Evolutionary conservation across 2,329 filamentous ascomycete genomes (phyloP).

Genomic region (Trichoderma sp.): DNA sequence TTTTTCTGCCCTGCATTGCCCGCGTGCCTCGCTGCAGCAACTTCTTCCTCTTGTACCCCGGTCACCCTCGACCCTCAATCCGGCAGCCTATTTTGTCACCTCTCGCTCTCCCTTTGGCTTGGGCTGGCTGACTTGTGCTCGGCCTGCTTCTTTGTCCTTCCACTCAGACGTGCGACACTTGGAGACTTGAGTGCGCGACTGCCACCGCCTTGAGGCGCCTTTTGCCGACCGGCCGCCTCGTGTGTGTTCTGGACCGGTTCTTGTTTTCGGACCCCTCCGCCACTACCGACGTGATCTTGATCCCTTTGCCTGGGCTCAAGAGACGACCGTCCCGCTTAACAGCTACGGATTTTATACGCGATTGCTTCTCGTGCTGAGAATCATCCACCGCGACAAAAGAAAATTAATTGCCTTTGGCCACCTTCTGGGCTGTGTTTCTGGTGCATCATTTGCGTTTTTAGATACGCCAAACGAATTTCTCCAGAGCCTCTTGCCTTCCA

Average conservation of each 20-base stretch:
- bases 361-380: constrained; percentile 5
- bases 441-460: neutral
- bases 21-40: constrained; percentile 22
- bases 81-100: constrained; percentile 16
- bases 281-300: constrained; percentile 27
- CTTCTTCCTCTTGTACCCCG: constrained; percentile 20
- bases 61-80: constrained; percentile 15
- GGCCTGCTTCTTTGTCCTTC: constrained; percentile 19
- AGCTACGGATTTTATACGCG: constrained; percentile 18
- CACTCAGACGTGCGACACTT: constrained; percentile 17
- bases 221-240: constrained; percentile 20
- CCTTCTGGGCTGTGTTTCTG: neutral
- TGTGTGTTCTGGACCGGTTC: constrained; percentile 14
- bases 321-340: constrained; percentile 26
- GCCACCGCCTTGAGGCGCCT: constrained; percentile 17
- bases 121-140: constrained; percentile 13
- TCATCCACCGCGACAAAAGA: neutral
- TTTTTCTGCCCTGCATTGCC: constrained; percentile 23
- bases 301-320: constrained; percentile 23
- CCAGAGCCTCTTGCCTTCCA: neutral
- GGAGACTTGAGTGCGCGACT: constrained; percentile 18
- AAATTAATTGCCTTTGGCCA: neutral
- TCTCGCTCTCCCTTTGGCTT: constrained; percentile 11
- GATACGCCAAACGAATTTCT: neutral
- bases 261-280: constrained; percentile 20